Evolutionary conservation across 78 protist genomes (phyloP).

Genomic region (Paulinella micropora): DNA sequence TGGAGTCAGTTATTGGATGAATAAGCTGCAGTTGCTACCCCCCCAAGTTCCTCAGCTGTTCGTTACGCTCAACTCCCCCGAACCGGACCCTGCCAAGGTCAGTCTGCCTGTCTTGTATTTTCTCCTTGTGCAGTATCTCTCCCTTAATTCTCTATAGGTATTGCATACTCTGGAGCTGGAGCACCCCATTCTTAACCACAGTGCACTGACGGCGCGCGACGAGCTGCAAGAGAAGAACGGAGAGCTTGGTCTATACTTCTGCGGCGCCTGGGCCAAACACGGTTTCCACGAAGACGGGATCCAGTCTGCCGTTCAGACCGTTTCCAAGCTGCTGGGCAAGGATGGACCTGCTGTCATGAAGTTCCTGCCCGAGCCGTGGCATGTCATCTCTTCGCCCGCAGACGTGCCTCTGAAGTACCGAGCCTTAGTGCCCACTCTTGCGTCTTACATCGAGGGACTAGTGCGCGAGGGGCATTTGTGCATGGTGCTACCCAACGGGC

Average conservation of each 20-base stretch:
- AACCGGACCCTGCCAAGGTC: too few relatives aligned
- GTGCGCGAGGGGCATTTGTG: not conserved
- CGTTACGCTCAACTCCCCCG: constrained; percentile 23
- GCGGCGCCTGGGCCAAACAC: constrained; percentile 21
- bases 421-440: not conserved
- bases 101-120: too few relatives aligned
- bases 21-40: constrained; percentile 7
- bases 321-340: not conserved
- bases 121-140: too few relatives aligned
- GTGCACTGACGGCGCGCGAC: too few relatives aligned
- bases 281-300: constrained; percentile 34
- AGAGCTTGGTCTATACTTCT: not conserved
- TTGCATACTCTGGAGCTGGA: too few relatives aligned
- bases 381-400: too few relatives aligned
- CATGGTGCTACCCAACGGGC: constrained; percentile 14
- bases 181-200: too few relatives aligned
- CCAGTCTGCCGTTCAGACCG: constrained; percentile 6
- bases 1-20: constrained; percentile 12
- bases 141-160: too few relatives aligned
- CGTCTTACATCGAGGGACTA: too few relatives aligned
- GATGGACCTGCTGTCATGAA: not conserved
- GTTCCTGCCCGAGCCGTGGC: not conserved
- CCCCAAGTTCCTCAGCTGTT: not conserved
- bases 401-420: not conserved
- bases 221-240: not conserved